phyloP scores from a whole-genome alignment of 495 filamentous ascomycete genomes.

The Pyrenopolyporus hunteri region DNA sequence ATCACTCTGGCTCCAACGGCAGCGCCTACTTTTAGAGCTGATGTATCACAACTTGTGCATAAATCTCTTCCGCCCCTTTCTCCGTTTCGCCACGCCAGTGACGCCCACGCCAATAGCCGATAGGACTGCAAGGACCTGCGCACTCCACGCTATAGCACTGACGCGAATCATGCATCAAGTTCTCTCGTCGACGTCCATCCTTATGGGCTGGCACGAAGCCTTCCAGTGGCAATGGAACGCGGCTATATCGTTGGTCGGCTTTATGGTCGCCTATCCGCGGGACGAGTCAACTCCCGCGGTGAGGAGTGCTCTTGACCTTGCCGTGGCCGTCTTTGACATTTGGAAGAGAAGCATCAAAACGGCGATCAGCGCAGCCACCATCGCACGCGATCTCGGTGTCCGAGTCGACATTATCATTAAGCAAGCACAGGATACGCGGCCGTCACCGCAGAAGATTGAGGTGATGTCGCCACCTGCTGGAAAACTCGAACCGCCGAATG shows the following conservation, averaged over 20 bases:
- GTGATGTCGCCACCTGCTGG: not conserved
- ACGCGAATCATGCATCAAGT: constrained; percentile 60
- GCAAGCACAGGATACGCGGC: not conserved
- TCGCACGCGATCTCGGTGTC: constrained; percentile 39
- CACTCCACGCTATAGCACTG: constrained; percentile 54
- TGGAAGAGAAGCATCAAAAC: constrained; percentile 53
- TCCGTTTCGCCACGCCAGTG: constrained; percentile 43
- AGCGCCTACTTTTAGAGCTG: constrained; percentile 58
- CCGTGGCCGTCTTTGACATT: constrained; percentile 53
- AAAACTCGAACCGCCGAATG: not conserved
- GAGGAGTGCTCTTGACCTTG: constrained; percentile 46
- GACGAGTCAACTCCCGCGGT: constrained; percentile 38
- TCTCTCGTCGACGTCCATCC: constrained; percentile 49
- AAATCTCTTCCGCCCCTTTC: constrained; percentile 56
- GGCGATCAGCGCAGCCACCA: constrained; percentile 50
- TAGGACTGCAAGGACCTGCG: constrained; percentile 46
- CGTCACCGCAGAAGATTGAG: not conserved
- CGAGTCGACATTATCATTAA: constrained; percentile 23
- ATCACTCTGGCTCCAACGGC: constrained; percentile 52
- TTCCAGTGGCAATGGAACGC: constrained; percentile 63
- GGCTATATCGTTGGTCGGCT: constrained; percentile 57
- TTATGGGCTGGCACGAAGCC: constrained; percentile 57
- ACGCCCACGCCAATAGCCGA: constrained; percentile 34
- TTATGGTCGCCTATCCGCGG: constrained; percentile 51
- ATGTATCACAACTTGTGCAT: constrained; percentile 57